Evolutionary conservation across 345 rosid species (phyloP), one percentile per base, ranked within the genome.

Genomic region (Sonneratia caseolaris): DNA sequence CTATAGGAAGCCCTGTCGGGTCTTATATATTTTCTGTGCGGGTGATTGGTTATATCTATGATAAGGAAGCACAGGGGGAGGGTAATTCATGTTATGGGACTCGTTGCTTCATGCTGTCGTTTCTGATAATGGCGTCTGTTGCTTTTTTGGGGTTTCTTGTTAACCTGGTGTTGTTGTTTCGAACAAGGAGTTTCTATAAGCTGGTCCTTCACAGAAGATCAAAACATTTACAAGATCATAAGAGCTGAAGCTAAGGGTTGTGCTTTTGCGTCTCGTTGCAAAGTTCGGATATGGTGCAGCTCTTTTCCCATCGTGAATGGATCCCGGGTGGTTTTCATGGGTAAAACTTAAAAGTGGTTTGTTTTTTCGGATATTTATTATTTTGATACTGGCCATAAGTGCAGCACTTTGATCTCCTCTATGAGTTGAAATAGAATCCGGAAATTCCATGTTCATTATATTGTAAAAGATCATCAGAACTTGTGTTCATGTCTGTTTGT

Each of bases 21-120:
- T 89, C 98, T 0, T 94, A 94, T 21, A 84, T 86, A 27, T 85
- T 90, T 75, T 94, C 97, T 24, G 98, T 94, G 32, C 84, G 87
- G 74, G 73, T 91, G 18, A 88, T 93, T 0, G 97, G 97, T 37
- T 91, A 81, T 74, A 47, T 91, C 57, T 93, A 93, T 6, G 98
- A 89, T 69, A 77, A 82, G 74, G 82, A 70, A 40, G 89, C 94
- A 9, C 75, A 74, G 0, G 86, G 83, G 4, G 88, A 80, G 42
- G 81, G 68, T 13, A 75, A 82, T 71, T 77, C 80, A 21, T 93
- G 98, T 79, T 78, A 37, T 5, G 98, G 98, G 3, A 71, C 86
- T 70, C 85, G 51, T 11, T 91, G 97, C 81, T 93, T 93, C 82
- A 85, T 83, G 84, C 47, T 85, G 32, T 91, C 98, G 0, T 93